Conservation (phyloP, 2,329 filamentous ascomycete genomes). For the Stagonosporopsis cucurbitacearum region DNA sequence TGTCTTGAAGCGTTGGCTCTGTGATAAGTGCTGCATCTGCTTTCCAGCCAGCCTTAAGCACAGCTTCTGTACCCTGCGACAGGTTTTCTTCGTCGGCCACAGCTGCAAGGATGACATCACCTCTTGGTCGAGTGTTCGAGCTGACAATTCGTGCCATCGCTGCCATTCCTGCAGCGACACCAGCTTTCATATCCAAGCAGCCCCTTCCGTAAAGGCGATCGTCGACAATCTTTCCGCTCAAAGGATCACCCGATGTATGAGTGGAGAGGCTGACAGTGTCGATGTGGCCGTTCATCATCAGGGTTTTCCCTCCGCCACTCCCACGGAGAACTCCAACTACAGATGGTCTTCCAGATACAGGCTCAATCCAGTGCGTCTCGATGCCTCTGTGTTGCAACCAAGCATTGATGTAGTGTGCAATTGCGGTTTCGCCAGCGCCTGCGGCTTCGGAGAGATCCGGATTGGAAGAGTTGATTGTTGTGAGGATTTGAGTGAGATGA, state of each 20-base stretch:
- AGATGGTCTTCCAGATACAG: slow-evolving; percentile 56
- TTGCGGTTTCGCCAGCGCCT: slow-evolving; percentile 52
- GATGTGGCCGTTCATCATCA: slow-evolving; percentile 62
- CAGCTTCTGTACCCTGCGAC: slow-evolving; percentile 59
- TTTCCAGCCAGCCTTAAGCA: slow-evolving; percentile 60
- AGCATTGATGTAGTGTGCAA: slow-evolving; percentile 46
- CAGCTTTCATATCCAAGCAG: slow-evolving; percentile 60
- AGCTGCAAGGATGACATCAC: slow-evolving; percentile 61
- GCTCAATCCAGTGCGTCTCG: slow-evolving; percentile 59
- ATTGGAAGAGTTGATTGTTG: slow-evolving; percentile 59
- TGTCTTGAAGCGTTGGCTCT: slow-evolving; percentile 55
- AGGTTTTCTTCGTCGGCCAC: slow-evolving; percentile 62
- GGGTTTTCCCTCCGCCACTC: slow-evolving; percentile 54
- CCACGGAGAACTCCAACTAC: slow-evolving; percentile 58
- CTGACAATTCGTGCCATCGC: slow-evolving; percentile 32
- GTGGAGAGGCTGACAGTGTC: slow-evolving; percentile 60
- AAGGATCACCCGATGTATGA: slow-evolving; percentile 54
- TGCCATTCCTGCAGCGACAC: slow-evolving; percentile 57
- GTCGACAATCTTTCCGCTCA: slow-evolving; percentile 49
- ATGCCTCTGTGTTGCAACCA: slow-evolving; percentile 62
- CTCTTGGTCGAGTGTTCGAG: slow-evolving; percentile 48
- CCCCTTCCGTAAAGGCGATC: slow-evolving; percentile 50
- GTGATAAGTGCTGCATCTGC: slow-evolving; percentile 60
- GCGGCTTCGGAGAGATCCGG: slow-evolving; percentile 53
- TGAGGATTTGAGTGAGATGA: slow-evolving; percentile 54